Base-by-base conservation (phyloP, 2,329 filamentous ascomycete species). In the Cyphellophora europaea region DNA sequence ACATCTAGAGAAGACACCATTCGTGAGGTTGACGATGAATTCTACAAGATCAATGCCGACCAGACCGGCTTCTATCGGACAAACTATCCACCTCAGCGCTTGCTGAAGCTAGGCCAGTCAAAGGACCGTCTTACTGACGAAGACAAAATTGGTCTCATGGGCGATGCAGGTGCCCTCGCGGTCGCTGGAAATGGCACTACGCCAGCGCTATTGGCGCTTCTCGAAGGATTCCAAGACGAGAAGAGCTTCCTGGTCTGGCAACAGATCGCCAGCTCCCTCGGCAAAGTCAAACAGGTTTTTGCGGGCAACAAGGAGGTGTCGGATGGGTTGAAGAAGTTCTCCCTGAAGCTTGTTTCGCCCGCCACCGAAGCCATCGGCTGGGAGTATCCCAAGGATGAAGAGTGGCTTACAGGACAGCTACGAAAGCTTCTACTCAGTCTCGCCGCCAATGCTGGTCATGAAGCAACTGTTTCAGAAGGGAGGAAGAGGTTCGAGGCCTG, bases 21-120 rank as follows among this genome's bases (percentile, higher is more conserved):
- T 38, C 69, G 72, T 32, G 56, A 53, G 18, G 45, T 66, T 32
- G 79, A 81, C 41, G 66, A 93, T 38, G 75, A 86, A 47, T 95
- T 94, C 58, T 98, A 96, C 66, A 93, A 94, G 65, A 69, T 98
- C 51, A 98, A 98, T 66, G 78, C 80, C 41, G 77, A 89, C 36
- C 82, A 89, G 39, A 87, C 80, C 33, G 89, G 87, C 16, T 95
- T 83, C 61, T 96, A 93, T 64, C 77, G 88, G 42, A 91, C 89
- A 32, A 94, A 93, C 61, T 93, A 96, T 54, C 86, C 91, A 4
- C 78, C 85, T n/a, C 69, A 76, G 44, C 78, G 89, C 31, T 72
- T 98, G 27, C 74, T 74, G 25, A 86, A 86, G 62, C 77, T 98
- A 15, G 82, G 84, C 38, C 72, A 77, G 35, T 78, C 84, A 49